phyloP scores from a whole-genome alignment of 805 yeast species.

The Ogataea populi-albae region DNA sequence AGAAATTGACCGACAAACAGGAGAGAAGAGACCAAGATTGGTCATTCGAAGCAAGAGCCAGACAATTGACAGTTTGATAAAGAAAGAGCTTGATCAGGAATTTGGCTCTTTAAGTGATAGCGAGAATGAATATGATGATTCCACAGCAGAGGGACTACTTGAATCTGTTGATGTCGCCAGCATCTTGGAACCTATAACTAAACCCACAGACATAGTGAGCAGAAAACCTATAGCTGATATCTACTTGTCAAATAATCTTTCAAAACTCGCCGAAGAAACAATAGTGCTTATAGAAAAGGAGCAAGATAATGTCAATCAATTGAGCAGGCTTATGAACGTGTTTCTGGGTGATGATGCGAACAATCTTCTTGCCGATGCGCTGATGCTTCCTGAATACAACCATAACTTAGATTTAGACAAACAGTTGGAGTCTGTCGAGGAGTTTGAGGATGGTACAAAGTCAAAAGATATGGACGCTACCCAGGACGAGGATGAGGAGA shows the following conservation, averaged over 20 bases:
- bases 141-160: constrained; percentile 42
- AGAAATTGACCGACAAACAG: constrained; percentile 14
- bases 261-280: constrained; percentile 65
- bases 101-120: constrained; percentile 23
- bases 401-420: constrained; percentile 47
- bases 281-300: constrained; percentile 79
- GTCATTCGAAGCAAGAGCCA: constrained; percentile 26
- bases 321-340: constrained; percentile 69
- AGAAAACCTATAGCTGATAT: constrained; percentile 70
- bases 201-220: constrained; percentile 72
- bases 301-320: constrained; percentile 68
- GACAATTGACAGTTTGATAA: constrained; percentile 24
- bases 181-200: constrained; percentile 71
- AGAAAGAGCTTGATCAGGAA: constrained; percentile 28
- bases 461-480: constrained; percentile 22
- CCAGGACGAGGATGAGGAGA: constrained; percentile 24
- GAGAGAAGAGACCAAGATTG: constrained; percentile 21
- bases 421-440: constrained; percentile 15
- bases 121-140: constrained; percentile 19
- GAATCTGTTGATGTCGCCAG: constrained; percentile 50
- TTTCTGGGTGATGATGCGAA: constrained; percentile 86
- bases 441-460: constrained; percentile 5
- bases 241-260: constrained; percentile 54
- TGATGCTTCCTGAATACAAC: constrained; percentile 68
- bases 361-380: constrained; percentile 57